Conservation (phyloP, 495 filamentous ascomycete genomes). For the Echria macrotheca region DNA sequence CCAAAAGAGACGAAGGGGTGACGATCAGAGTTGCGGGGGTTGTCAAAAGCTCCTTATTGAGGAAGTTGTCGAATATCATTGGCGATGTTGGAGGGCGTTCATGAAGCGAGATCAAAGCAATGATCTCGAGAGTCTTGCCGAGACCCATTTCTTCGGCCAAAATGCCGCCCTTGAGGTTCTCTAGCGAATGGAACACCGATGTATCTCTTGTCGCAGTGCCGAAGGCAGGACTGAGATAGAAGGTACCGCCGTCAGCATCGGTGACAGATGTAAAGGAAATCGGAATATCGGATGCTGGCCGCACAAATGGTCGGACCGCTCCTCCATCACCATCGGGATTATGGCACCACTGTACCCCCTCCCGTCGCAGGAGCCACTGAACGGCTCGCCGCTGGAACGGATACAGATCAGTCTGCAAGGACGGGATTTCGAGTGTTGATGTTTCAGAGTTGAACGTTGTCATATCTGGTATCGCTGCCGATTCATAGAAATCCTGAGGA, state of each 20-base stretch:
- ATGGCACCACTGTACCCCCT: constrained; percentile 35
- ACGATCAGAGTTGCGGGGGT: constrained; percentile 78
- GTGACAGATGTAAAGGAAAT: constrained; percentile 14
- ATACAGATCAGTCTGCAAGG: constrained; percentile 31
- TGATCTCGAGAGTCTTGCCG: constrained; percentile 89
- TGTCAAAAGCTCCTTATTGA: constrained; percentile 33
- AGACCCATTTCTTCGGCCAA: constrained; percentile 96
- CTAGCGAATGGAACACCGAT: constrained; percentile 37
- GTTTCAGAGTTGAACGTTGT: constrained; percentile 17
- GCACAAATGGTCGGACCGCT: constrained; percentile 12
- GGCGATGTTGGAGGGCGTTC: constrained; percentile 22
- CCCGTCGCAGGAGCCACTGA: constrained; percentile 41
- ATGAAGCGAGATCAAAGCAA: constrained; percentile 68
- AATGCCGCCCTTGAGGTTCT: constrained; percentile 56
- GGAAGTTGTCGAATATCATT: constrained; percentile 21
- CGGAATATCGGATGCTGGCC: constrained; percentile 3
- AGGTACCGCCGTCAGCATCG: constrained; percentile 28
- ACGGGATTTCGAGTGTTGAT: constrained; percentile 19
- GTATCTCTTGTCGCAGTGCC: constrained; percentile 54
- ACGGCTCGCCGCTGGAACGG: constrained; percentile 43
- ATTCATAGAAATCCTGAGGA: constrained; percentile 42
- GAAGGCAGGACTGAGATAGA: constrained; percentile 57
- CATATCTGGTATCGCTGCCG: constrained; percentile 33
- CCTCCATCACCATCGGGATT: constrained; percentile 1
- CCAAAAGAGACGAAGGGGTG: constrained; percentile 69